Percentiles rank a stretch among this genome's conserved stretches.
Conservation (phyloP, 192 early-diverging fungal genomes). For the Entomortierella parvispora region DNA sequence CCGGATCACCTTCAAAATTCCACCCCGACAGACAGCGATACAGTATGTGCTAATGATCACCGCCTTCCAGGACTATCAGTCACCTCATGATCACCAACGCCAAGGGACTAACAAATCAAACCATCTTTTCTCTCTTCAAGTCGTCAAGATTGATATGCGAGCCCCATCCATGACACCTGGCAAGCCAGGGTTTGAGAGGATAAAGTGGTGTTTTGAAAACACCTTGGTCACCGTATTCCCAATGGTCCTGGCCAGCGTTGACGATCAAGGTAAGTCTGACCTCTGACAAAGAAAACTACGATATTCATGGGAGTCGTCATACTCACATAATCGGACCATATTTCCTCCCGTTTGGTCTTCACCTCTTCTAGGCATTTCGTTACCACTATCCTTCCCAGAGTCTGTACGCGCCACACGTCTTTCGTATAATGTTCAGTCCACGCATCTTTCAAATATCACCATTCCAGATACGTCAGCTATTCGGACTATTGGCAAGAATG, state of each 20-base stretch:
- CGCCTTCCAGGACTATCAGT: not conserved
- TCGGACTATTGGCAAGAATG: slow-evolving; percentile 42
- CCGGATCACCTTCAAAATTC: slow-evolving; percentile 48
- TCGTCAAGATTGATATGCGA: slow-evolving; percentile 46
- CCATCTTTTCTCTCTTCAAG: slow-evolving; percentile 12
- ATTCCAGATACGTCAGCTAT: slow-evolving; percentile 45
- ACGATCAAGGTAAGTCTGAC: slow-evolving; percentile 26
- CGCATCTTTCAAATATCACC: slow-evolving; percentile 12
- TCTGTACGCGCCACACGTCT: slow-evolving; percentile 17
- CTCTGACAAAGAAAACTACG: not conserved
- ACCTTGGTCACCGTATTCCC: slow-evolving; percentile 36
- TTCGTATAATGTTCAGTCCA: slow-evolving; percentile 12
- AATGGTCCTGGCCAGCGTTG: slow-evolving; percentile 46
- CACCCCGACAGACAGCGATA: slow-evolving; percentile 42
- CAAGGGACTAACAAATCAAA: not conserved
- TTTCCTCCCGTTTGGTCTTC: not conserved
- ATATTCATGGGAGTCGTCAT: too few relatives aligned
- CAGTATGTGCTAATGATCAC: slow-evolving; percentile 15
- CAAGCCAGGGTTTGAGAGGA: slow-evolving; percentile 55
- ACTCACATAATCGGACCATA: not conserved
- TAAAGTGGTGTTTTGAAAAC: slow-evolving; percentile 62
- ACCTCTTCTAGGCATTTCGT: slow-evolving; percentile 5
- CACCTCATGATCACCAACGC: too few relatives aligned
- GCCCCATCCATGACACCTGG: slow-evolving; percentile 53
- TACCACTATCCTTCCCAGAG: slow-evolving; percentile 47